Evolutionary conservation across 179 eudicot species (phyloP).

Genomic region (Nepenthes alata): DNA sequence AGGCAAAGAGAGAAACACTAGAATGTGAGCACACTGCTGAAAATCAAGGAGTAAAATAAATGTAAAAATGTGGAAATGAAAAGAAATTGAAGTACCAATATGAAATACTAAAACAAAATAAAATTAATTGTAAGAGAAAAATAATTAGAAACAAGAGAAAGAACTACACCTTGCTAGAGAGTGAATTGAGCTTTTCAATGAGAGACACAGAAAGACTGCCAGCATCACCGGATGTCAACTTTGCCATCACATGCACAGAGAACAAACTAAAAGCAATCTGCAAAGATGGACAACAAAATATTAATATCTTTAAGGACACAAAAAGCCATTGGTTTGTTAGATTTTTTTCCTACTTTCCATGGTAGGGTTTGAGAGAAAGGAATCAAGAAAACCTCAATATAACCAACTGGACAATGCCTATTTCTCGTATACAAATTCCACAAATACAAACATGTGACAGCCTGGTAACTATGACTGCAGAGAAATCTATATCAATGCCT

Average conservation of each 20-base stretch:
- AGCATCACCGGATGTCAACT: conserved; percentile 40
- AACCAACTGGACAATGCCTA: no score
- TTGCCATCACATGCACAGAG: conserved; percentile 50
- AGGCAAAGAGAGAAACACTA: no score
- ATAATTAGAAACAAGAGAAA: conserved; percentile 9
- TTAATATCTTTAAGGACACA: not conserved
- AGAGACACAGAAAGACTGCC: conserved; percentile 65
- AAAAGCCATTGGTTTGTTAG: no score
- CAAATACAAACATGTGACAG: no score
- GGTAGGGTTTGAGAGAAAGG: no score
- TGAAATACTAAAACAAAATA: not conserved
- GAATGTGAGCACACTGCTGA: not conserved
- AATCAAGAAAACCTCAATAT: no score
- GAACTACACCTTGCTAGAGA: conserved; percentile 50
- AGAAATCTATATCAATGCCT: no score
- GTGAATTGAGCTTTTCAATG: conserved; percentile 32
- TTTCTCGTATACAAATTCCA: no score
- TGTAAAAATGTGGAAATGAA: not conserved
- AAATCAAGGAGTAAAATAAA: not conserved
- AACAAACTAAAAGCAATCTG: conserved; percentile 76
- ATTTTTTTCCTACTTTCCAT: no score
- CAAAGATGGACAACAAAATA: conserved; percentile 8
- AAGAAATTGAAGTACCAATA: not conserved
- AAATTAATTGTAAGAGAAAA: not conserved
- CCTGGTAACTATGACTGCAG: no score